These are phyloP conservation scores for Fragaria ananassa DNA, from an alignment of 306 rosid genomes.

Conservation along the genomic window DNA sequence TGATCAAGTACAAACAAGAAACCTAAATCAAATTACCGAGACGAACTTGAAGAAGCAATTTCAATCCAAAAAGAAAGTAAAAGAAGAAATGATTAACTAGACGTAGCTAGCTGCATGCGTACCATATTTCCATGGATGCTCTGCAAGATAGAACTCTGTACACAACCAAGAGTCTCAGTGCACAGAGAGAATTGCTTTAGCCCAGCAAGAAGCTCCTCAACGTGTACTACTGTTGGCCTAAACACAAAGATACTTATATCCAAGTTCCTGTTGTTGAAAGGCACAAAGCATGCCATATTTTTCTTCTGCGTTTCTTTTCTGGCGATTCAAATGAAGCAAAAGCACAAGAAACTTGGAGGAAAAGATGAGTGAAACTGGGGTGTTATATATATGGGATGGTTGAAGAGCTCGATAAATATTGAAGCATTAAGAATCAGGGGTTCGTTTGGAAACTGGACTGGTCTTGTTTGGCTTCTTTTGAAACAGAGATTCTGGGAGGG, in stretches of 20 bases:
- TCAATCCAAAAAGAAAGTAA: not conserved
- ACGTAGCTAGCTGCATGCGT: not conserved
- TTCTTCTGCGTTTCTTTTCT: not conserved
- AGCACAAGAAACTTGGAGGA: slow-evolving; percentile 15
- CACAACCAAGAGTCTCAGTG: slow-evolving; percentile 67
- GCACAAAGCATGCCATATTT: slow-evolving; percentile 60
- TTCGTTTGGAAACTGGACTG: slow-evolving; percentile 18
- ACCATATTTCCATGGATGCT: slow-evolving; percentile 94
- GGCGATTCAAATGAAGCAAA: not conserved
- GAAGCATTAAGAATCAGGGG: not conserved
- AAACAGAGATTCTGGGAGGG: not conserved
- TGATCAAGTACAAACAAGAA: slow-evolving; percentile 29
- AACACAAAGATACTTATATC: slow-evolving; percentile 62
- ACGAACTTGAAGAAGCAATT: not conserved
- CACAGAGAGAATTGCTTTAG: slow-evolving; percentile 56
- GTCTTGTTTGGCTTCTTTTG: slow-evolving; percentile 32
- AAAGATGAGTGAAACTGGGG: not conserved
- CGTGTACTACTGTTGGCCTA: slow-evolving; percentile 63
- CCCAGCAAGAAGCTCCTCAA: slow-evolving; percentile 56
- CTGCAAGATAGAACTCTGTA: slow-evolving; percentile 64
- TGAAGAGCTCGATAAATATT: slow-evolving; percentile 2
- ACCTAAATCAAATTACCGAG: not conserved
- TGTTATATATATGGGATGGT: not conserved
- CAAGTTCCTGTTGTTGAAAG: slow-evolving; percentile 52
- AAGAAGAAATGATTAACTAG: not conserved